These are phyloP conservation scores for Wickerhamiella slavikovae DNA, from an alignment of 805 yeast genomes.

Conservation along the genomic window DNA sequence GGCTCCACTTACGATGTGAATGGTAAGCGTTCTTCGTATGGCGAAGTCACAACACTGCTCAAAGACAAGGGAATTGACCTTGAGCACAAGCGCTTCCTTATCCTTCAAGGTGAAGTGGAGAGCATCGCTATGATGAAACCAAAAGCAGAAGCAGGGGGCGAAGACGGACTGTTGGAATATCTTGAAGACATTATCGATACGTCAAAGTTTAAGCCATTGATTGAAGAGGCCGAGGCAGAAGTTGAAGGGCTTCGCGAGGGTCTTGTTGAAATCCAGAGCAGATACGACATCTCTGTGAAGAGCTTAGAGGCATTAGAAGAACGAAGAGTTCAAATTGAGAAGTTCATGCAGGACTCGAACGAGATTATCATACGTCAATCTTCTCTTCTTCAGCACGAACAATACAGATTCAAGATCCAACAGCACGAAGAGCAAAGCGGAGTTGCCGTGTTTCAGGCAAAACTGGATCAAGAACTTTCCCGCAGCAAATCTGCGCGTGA, in stretches of 20 bases:
- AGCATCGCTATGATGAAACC: slow-evolving; percentile 97
- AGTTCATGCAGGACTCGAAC: slow-evolving; percentile 45
- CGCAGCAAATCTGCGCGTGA: background rate
- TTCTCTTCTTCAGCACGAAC: slow-evolving; percentile 28
- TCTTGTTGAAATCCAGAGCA: slow-evolving; percentile 59
- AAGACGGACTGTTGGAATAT: slow-evolving; percentile 86
- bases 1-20: slow-evolving; percentile 58
- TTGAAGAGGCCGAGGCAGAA: slow-evolving; percentile 38
- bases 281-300: slow-evolving; percentile 60
- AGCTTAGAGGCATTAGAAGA: slow-evolving; percentile 45
- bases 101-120: slow-evolving; percentile 95
- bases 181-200: slow-evolving; percentile 96
- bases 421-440: background rate
- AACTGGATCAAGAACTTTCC: background rate
- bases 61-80: slow-evolving; percentile 76
- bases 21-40: slow-evolving; percentile 45
- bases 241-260: slow-evolving; percentile 62
- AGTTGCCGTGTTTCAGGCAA: background rate
- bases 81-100: slow-evolving; percentile 84
- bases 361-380: slow-evolving; percentile 31
- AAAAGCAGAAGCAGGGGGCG: slow-evolving; percentile 78
- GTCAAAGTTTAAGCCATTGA: slow-evolving; percentile 52
- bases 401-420: background rate
- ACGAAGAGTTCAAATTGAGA: slow-evolving; percentile 48
- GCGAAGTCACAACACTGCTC: slow-evolving; percentile 56